A percentile compares a stretch with the other conserved stretches of the same genome.
phyloP scores from a whole-genome alignment of 495 filamentous ascomycete species.

The Talaromyces adpressus region DNA sequence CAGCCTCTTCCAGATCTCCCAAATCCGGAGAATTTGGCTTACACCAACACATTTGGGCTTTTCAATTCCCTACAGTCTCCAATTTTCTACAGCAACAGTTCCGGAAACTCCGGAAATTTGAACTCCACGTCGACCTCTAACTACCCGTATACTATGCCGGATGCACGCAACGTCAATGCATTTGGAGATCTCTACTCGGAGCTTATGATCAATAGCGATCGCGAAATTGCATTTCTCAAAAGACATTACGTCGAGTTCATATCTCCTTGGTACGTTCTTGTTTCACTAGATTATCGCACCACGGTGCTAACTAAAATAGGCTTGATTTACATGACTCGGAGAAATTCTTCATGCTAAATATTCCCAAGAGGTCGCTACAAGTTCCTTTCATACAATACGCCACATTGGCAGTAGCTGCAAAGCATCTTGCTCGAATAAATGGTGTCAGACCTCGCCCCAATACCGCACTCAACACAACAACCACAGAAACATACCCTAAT shows the following conservation, averaged over 20 bases:
- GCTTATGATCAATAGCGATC: slow-evolving; percentile 32
- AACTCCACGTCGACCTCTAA: background rate
- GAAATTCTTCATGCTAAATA: slow-evolving; percentile 32
- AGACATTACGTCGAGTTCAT: slow-evolving; percentile 31
- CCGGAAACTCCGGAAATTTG: background rate
- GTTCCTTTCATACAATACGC: slow-evolving; percentile 26
- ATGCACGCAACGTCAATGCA: background rate
- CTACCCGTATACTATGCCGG: background rate
- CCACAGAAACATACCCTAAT: slow-evolving; percentile 33
- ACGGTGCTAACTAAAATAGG: slow-evolving; percentile 18
- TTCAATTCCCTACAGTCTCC: background rate
- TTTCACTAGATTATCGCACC: background rate
- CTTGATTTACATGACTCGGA: slow-evolving; percentile 31
- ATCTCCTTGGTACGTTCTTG: slow-evolving; percentile 25
- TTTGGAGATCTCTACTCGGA: slow-evolving; percentile 37
- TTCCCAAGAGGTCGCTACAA: slow-evolving; percentile 31
- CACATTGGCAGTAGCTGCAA: slow-evolving; percentile 32
- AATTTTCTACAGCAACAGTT: background rate
- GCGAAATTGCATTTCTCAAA: slow-evolving; percentile 33
- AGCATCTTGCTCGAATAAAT: slow-evolving; percentile 34
- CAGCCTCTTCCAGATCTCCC: background rate
- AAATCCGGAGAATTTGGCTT: background rate
- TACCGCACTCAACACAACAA: slow-evolving; percentile 27
- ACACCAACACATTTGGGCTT: background rate
- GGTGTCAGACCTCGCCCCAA: slow-evolving; percentile 17